Percentiles rank a stretch among this genome's conserved stretches.
Conservation (phyloP, 495 filamentous ascomycete species). For the Coniosporium apollinis region DNA sequence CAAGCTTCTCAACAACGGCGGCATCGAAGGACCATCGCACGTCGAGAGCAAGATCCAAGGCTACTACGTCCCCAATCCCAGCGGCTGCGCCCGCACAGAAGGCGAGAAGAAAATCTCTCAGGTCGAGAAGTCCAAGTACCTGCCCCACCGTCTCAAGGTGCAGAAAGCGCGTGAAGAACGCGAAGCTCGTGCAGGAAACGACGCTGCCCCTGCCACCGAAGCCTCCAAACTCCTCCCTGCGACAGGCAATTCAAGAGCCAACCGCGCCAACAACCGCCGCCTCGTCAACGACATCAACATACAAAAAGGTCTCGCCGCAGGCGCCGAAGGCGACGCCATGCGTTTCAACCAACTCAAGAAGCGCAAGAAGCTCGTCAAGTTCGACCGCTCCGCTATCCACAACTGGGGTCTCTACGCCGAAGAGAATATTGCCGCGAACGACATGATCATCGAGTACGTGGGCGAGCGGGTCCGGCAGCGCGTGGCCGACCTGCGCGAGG, state of each 20-base stretch:
- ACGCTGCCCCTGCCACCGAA: conserved; percentile 47
- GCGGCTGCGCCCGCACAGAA: conserved; percentile 80
- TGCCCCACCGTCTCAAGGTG: conserved; percentile 93
- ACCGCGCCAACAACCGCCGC: conserved; percentile 86
- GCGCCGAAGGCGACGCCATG: conserved; percentile 69
- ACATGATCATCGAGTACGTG: conserved; percentile 99
- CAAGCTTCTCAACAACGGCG: conserved; percentile 57
- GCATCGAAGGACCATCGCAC: conserved; percentile 34
- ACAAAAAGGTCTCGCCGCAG: conserved; percentile 37
- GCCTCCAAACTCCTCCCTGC: conserved; percentile 57
- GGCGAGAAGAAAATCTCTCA: conserved; percentile 87
- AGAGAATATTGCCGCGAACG: conserved; percentile 90
- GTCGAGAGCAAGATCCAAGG: conserved; percentile 52
- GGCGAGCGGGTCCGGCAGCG: conserved; percentile 93
- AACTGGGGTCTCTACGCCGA: conserved; percentile 97
- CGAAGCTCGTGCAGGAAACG: conserved; percentile 59
- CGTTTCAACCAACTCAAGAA: conserved; percentile 99
- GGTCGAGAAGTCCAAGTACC: conserved; percentile 92
- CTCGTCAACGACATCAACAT: conserved; percentile 88
- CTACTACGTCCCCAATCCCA: conserved; percentile 75
- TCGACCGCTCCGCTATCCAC: conserved; percentile 93
- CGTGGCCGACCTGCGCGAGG: conserved; percentile 87
- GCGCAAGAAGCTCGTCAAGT: conserved; percentile 96
- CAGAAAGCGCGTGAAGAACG: conserved; percentile 77
- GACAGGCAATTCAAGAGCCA: conserved; percentile 67